These are phyloP conservation scores for Solanum chmielewskii DNA, from an alignment of 257 asterid genomes.

Conservation along the genomic window DNA sequence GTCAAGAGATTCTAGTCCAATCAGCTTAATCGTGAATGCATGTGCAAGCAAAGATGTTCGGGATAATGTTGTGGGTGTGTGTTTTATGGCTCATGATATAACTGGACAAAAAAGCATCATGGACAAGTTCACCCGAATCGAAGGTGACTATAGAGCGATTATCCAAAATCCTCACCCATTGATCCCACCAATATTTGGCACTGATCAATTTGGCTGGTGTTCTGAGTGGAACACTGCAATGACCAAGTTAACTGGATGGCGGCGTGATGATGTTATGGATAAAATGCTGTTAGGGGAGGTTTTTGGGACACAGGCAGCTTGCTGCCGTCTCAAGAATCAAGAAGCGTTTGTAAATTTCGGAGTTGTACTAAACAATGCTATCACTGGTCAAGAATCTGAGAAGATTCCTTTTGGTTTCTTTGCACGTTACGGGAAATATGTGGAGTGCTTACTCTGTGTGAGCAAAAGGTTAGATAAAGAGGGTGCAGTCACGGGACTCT, in stretches of 20 bases:
- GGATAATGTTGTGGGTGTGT: slow-evolving; percentile 83
- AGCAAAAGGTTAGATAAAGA: slow-evolving; percentile 69
- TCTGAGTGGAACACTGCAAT: slow-evolving; percentile 96
- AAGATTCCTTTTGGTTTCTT: slow-evolving; percentile 64
- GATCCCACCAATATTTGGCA: slow-evolving; percentile 90
- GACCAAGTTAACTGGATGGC: slow-evolving; percentile 73
- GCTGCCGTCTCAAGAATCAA: slow-evolving; percentile 72
- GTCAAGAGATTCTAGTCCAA: slow-evolving; percentile 50
- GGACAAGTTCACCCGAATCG: slow-evolving; percentile 93
- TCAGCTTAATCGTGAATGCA: slow-evolving; percentile 77
- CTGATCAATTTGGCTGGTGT: slow-evolving; percentile 95
- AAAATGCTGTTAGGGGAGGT: slow-evolving; percentile 93
- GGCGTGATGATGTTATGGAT: slow-evolving; percentile 57
- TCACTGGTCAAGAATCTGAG: slow-evolving; percentile 62
- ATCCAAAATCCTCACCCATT: slow-evolving; percentile 82
- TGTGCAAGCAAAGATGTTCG: slow-evolving; percentile 84
- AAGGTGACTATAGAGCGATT: slow-evolving; percentile 85
- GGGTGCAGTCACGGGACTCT: slow-evolving; percentile 65
- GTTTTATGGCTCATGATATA: slow-evolving; percentile 88
- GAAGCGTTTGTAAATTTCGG: slow-evolving; percentile 78
- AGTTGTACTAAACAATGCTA: slow-evolving; percentile 58
- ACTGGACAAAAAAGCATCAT: slow-evolving; percentile 72
- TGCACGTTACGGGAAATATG: slow-evolving; percentile 50
- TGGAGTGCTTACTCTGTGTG: slow-evolving; percentile 70
- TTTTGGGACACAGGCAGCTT: slow-evolving; percentile 51